A percentile compares a stretch with the other conserved stretches of the same genome.
phyloP scores from a whole-genome alignment of 768 basidiomycete species.

The Auricularia sp. region DNA sequence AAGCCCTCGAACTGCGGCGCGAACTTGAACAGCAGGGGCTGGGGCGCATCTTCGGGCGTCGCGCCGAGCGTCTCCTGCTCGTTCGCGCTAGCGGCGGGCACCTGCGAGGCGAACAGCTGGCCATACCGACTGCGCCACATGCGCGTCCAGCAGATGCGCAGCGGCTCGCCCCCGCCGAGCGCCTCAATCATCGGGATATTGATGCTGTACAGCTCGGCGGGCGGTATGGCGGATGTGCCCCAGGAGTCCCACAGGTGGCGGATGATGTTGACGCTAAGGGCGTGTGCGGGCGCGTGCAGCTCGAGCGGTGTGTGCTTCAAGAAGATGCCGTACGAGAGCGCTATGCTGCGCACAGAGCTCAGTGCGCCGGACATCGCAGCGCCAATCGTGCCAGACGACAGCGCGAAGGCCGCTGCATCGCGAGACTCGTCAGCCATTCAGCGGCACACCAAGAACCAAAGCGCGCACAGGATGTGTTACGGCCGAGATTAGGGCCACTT shows the following conservation, averaged over 20 bases:
- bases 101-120: slow-evolving; percentile 55
- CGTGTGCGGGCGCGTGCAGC: slow-evolving; percentile 63
- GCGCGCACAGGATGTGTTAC: slow-evolving; percentile 66
- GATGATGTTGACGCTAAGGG: slow-evolving; percentile 57
- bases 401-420: slow-evolving; percentile 62
- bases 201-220: slow-evolving; percentile 65
- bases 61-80: slow-evolving; percentile 6
- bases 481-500: slow-evolving; percentile 78
- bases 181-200: slow-evolving; percentile 77
- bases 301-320: slow-evolving; percentile 51
- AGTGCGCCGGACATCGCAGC: slow-evolving; percentile 77
- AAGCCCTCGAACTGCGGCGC: slow-evolving; percentile 61
- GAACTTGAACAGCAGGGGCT: slow-evolving; percentile 59
- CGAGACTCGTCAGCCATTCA: background rate
- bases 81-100: slow-evolving; percentile 19
- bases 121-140: slow-evolving; percentile 85
- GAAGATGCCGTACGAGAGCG: slow-evolving; percentile 81
- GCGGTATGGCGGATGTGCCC: slow-evolving; percentile 34
- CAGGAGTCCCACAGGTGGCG: slow-evolving; percentile 73
- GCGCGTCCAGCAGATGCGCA: slow-evolving; percentile 68
- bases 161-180: slow-evolving; percentile 46
- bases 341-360: slow-evolving; percentile 65
- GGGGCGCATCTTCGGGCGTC: slow-evolving; percentile 5
- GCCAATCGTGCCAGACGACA: slow-evolving; percentile 89
- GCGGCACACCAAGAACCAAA: background rate